phyloP scores from a whole-genome alignment of 2,329 filamentous ascomycete species.

The Ampelomyces quisqualis region DNA sequence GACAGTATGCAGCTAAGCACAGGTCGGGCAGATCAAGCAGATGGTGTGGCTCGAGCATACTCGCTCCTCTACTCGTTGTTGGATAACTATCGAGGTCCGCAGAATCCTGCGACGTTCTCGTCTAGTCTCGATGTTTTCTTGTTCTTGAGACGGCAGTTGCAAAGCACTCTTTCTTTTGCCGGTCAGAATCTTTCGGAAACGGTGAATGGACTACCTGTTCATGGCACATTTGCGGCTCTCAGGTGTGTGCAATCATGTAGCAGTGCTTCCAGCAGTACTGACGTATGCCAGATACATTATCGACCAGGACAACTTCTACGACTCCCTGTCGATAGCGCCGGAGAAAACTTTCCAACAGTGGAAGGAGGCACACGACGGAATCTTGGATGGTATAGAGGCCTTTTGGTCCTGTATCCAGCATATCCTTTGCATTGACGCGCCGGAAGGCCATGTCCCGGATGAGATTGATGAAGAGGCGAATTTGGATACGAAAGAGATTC shows the following conservation, averaged over 20 bases:
- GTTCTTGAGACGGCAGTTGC: slow-evolving; percentile 61
- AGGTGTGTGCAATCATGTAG: slow-evolving; percentile 18
- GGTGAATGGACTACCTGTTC: slow-evolving; percentile 49
- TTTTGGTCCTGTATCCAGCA: slow-evolving; percentile 76
- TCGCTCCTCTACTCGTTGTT: slow-evolving; percentile 66
- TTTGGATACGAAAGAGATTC: slow-evolving; percentile 78
- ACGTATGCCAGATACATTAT: slow-evolving; percentile 49
- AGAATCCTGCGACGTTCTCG: slow-evolving; percentile 14
- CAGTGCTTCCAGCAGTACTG: neutral
- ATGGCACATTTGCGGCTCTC: slow-evolving; percentile 46
- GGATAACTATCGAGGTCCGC: slow-evolving; percentile 3
- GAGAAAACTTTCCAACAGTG: slow-evolving; percentile 23
- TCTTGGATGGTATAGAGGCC: slow-evolving; percentile 62
- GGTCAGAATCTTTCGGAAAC: slow-evolving; percentile 66
- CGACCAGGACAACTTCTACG: slow-evolving; percentile 44
- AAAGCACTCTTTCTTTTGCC: slow-evolving; percentile 64
- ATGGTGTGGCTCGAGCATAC: slow-evolving; percentile 79
- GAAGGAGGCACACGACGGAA: slow-evolving; percentile 53
- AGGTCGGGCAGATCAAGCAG: slow-evolving; percentile 85
- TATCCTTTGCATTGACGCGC: slow-evolving; percentile 88
- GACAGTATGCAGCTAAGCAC: slow-evolving; percentile 65
- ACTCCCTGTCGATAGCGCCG: slow-evolving; percentile 11
- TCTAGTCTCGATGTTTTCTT: slow-evolving; percentile 55
- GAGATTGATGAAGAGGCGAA: slow-evolving; percentile 71
- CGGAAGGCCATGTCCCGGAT: slow-evolving; percentile 80